Base-by-base conservation (phyloP, 129 eudicot genomes). In the Flaveria bidentis region DNA sequence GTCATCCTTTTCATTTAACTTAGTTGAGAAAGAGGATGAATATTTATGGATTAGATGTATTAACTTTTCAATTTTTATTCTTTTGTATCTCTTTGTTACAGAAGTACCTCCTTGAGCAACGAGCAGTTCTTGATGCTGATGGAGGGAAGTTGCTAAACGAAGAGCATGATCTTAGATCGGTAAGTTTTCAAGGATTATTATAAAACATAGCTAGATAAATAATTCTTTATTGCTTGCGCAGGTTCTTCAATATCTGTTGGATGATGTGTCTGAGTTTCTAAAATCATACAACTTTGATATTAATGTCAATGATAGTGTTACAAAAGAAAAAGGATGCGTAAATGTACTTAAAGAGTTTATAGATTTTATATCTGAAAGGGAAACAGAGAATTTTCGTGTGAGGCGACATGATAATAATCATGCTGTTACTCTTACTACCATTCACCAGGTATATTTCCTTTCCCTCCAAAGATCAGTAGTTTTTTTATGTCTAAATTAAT, bases 101-200 rank as follows among this genome's bases (percentile, higher is more conserved):
- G 98, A 94, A 86, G 77, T 94, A 94, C 85, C 93, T 94, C 60
- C 97, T 94, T 65, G 97, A 94, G 81, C 92, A 94, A 82, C 86
- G 93, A 76, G 98, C 98, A 26, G 96, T 91, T 72, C 46, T 78
- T 75, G 92, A 94, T 84, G 82, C 36, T 84, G 98, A 94, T 71
- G 96, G 93, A 55, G 87, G 96, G 74, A 94, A 86, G 81, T 82
- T 94, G 79, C 93, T 94, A 50, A 94, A 94, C 47, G 98, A 94
- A 82, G 98, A 94, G 78, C 87, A 87, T 80, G 98, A 94, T 75
- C 75, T 94, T 73, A 86, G 98, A 88, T 80, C 97, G 67, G 98
- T 94, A 84, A 76, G 92, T 84, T 18, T 47, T 72, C n/a, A 10
- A 72, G 13, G 44, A 6, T 39, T 51, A 22, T 61, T 46, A 53